Evolutionary conservation across 371 early-diverging fungal genomes (phyloP), one percentile per base, ranked within the genome.

Genomic region (Syncephalastrum racemosum): DNA sequence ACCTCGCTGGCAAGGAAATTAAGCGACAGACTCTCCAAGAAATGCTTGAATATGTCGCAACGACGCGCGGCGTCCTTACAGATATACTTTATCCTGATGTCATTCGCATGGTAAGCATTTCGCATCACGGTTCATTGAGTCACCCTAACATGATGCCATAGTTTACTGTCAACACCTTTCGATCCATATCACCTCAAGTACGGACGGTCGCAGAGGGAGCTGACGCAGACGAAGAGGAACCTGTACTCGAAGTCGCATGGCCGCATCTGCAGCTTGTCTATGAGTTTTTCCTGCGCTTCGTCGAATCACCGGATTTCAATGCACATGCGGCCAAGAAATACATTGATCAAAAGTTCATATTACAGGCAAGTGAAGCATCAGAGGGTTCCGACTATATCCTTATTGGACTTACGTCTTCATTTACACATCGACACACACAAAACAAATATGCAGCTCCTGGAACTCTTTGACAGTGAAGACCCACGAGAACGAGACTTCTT

Each of bases 221-320:
- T 64, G 99, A 98, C 72, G 96, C 97, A 4, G 99, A 98, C 65
- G 99, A 98, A 66, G 99, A 98, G 67, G 99, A 98, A 68, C 97
- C 97, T 3, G 90, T 93, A 2, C 75, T 95, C 43, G 99, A 98
- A 71, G 68, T 88, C 13, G 94, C 95, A 15, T 98, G 99, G 99
- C 97, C 98, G 23, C 99, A 98, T 75, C 76, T 97, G 48, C 95
- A 94, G 70, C 82, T 96, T 45, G 97, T 98, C 7, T 98, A 98
- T 73, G 96, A 94, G 65, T 93, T 97, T 68, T 96, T 98, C 70
- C 77, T 98, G 52, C 85, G 97, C 50, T 97, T 97, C 69, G 88
- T 97, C 27, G 99, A 98, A 75, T 94, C 93, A 1, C 89, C 91
- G 51, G 98, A 96, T 63, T 98, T 98, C 77, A 96, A 94, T 79